These are phyloP conservation scores for Paraphaeosphaeria minitans DNA, from an alignment of 2,329 filamentous ascomycete genomes.

Conservation along the genomic window DNA sequence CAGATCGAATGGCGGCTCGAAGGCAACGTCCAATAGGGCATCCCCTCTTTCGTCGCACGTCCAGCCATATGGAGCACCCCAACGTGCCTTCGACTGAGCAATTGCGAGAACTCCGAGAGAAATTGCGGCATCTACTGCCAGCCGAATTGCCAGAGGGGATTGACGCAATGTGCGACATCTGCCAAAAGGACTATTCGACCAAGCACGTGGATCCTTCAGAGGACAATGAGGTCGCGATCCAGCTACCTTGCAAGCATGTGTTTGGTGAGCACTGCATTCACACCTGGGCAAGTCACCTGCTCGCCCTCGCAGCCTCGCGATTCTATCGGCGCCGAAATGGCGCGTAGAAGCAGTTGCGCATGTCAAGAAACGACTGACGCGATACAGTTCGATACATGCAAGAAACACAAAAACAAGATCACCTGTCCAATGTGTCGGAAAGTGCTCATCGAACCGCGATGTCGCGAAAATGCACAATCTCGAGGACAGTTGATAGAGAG, in stretches of 20 bases:
- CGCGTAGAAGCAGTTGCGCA: background rate
- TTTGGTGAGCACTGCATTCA: conserved; percentile 46
- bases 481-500: background rate
- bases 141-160: conserved; percentile 32
- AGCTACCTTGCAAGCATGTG: conserved; percentile 41
- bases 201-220: conserved; percentile 34
- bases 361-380: background rate
- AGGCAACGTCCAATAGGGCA: conserved; percentile 13
- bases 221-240: conserved; percentile 40
- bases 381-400: conserved; percentile 40
- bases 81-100: conserved; percentile 31
- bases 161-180: conserved; percentile 41
- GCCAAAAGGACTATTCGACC: conserved; percentile 42
- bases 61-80: conserved; percentile 24
- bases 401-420: conserved; percentile 44
- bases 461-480: background rate
- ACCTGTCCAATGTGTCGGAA: conserved; percentile 47
- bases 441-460: conserved; percentile 31
- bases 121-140: conserved; percentile 31
- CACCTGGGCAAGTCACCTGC: conserved; percentile 33
- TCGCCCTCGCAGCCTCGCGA: background rate
- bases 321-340: background rate
- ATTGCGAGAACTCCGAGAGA: conserved; percentile 37
- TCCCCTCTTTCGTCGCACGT: conserved; percentile 25
- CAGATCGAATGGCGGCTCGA: conserved; percentile 5